Evolutionary conservation across 192 early-diverging fungal genomes (phyloP), one percentile per base, ranked within the genome.

Genomic region (Backusella tuberculispora): DNA sequence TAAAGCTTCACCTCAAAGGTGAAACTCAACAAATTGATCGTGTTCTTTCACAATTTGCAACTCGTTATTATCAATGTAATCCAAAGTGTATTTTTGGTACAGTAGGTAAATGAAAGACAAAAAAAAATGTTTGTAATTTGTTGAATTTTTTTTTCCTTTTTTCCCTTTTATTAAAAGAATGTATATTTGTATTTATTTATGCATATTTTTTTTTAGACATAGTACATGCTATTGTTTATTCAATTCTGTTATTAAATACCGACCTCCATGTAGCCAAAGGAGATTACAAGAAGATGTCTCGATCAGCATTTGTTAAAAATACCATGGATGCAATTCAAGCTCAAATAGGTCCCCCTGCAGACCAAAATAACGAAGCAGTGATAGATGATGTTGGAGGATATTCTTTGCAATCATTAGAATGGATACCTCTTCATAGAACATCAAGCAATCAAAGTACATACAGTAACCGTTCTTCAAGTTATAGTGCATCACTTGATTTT

Each of bases 11-110:
- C n/a, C 80, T 99, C 41, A 93, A 93, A 66, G 97, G 92, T n/a
- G 97, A 99, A 80, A 89, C 96, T 17, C 97, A 99, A 80, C 88
- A 94, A 48, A 91, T 99, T 48, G 96, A 96, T 80, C 89, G 97
- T n/a, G 91, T 99, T 29, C 77, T 99, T 69, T 87, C 89, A 63
- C 86, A 83, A 19, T 92, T 98, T 83, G 86, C 96, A 14, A 79
- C 84, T 70, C 86, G 93, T 1, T 98, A 91, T 78, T 92, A 89
- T 73, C 88, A 90, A 38, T 98, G 95, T 80, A 97, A 98, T 76
- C 88, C 88, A 6, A 79, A 87, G 48, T 82, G 83, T 46, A 66
- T 87, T 7, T 83, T 82, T 40, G 87, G 85, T 9, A 78, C 43
- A 67, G 19, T 71, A 64, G 80, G 81, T 74, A 84, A 71, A 45